Evolutionary conservation across 257 asterid species (phyloP), one percentile per base, ranked within the genome.

Genomic region (Capsicum chinense): DNA sequence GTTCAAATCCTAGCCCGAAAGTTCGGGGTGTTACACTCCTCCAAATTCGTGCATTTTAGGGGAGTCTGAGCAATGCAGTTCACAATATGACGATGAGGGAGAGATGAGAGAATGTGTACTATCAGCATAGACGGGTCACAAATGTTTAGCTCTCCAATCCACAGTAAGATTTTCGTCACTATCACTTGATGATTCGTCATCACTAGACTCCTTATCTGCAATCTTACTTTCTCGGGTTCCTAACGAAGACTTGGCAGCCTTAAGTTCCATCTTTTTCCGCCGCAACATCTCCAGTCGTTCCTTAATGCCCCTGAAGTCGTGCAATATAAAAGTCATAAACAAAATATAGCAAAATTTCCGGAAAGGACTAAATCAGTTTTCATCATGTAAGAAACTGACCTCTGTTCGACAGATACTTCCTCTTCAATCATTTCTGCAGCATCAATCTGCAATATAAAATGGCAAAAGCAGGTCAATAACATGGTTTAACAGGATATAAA

Each of bases 121-220:
- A 39, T 4, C 44, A 39, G 44, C 44, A 39, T 85, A 85, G 21
- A 56, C 14, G 9, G 56, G 60, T 88, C 83, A 94, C 21, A 94
- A 91, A 85, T 91, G 98, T 89, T 94, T 94, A 7, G 99, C 93
- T 88, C 99, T 91, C 99, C 99, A 96, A 88, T 96, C 98, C 67
- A 93, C 92, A 62, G 91, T 88, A 82, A 88, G 85, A 87, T 88
- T 88, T 71, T 85, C 97, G 79, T 88, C 85, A 37, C 89, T 92
- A 21, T 92, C 97, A 81, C 98, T 92, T 82, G 95, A 92, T 56
- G 93, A 90, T 85, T 92, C 94, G 84, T 91, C 88, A 81, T 37
- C 97, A 84, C 94, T 91, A 54, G 95, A 91, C 81, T 88, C 93
- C 88, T 91, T 87, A 80, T 17, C 67, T 56, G 73, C 17, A 66